Evolutionary conservation across 495 filamentous ascomycete species (phyloP), one percentile per base, ranked within the genome.

Genomic region (Tuber magnatum): DNA sequence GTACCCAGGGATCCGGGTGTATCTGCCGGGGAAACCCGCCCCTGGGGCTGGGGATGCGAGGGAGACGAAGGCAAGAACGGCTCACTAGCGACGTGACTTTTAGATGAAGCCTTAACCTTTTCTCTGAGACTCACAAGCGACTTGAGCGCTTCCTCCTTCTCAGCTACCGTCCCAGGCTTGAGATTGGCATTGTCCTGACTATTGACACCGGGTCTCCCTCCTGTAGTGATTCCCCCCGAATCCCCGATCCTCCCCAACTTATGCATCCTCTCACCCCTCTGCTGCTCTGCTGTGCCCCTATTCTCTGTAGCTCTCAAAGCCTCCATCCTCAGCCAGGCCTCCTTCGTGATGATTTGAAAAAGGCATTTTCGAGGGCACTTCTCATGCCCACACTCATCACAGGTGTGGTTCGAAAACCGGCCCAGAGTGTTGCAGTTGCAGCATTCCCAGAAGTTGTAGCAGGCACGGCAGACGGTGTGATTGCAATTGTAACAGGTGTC

Each of bases 361-460:
- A 65, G 56, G 32, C 56, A 65, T 20, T 65, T 65, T 3, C 56
- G 56, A 28, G 56, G 56, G 16, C 56, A 65, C 56, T 65, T 65
- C 28, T 65, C 56, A 28, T 65, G 56, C 28, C 14, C 14, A 28
- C 56, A 65, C 0, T 65, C 56, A 18, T 65, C 56, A 28, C 56
- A 65, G 14, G 32, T 65, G 56, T 65, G 56, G 32, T 65, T 65
- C 14, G 28, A 32, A 35, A 65, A 65, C 1, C 56, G 56, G 6
- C 56, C 56, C 28, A 65, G 10, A 20, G 28, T 65, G 56, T 65
- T 65, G 28, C 56, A 65, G 32, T 65, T 65, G 14, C 56, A 65
- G 28, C 56, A 65, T 65, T 65, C 56, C 56, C 56, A 65, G 32
- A 65, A 65, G 56, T 65, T 65, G 56, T 65, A 65, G 14, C 56